These are phyloP conservation scores for Melanogaster broomeanus DNA, from an alignment of 768 basidiomycete species.

Conservation along the genomic window DNA sequence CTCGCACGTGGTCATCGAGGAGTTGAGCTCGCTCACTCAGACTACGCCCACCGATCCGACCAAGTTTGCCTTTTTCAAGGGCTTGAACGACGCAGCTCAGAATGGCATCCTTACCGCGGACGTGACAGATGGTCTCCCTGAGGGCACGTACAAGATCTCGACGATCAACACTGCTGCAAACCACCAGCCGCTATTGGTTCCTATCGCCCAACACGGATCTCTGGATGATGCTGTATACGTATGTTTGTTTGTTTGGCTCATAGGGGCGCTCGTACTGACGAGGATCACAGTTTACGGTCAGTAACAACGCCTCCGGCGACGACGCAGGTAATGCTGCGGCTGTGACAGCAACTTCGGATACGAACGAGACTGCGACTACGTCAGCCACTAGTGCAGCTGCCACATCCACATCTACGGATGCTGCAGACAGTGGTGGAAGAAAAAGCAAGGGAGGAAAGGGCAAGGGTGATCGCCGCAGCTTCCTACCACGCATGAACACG, in stretches of 20 bases:
- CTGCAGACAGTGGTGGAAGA: slow-evolving; percentile 3
- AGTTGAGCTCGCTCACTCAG: slow-evolving; percentile 40
- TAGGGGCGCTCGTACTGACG: slow-evolving; percentile 4
- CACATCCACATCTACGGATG: slow-evolving; percentile 1
- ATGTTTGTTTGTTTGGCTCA: slow-evolving; percentile 24
- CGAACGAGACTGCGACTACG: not conserved
- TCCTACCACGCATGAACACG: slow-evolving; percentile 17
- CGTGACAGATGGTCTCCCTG: slow-evolving; percentile 57
- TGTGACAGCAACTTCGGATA: not conserved
- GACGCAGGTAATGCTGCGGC: not conserved
- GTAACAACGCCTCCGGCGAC: slow-evolving; percentile 4
- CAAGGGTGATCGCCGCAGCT: slow-evolving; percentile 23
- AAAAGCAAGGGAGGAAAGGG: slow-evolving; percentile 2
- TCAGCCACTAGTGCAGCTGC: slow-evolving; percentile 1
- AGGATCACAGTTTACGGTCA: slow-evolving; percentile 34
- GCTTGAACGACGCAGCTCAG: slow-evolving; percentile 45
- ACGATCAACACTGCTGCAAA: slow-evolving; percentile 59
- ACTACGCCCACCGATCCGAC: slow-evolving; percentile 50
- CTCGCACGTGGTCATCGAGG: slow-evolving; percentile 60
- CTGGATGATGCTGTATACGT: slow-evolving; percentile 65
- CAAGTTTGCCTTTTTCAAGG: slow-evolving; percentile 57
- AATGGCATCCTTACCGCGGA: slow-evolving; percentile 50
- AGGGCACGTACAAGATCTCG: slow-evolving; percentile 58
- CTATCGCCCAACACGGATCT: slow-evolving; percentile 61
- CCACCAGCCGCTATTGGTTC: slow-evolving; percentile 58